Evolutionary conservation across 2,329 filamentous ascomycete genomes (phyloP), one percentile per base, ranked within the genome.

Genomic region (Davidsoniella neocaledoniae): DNA sequence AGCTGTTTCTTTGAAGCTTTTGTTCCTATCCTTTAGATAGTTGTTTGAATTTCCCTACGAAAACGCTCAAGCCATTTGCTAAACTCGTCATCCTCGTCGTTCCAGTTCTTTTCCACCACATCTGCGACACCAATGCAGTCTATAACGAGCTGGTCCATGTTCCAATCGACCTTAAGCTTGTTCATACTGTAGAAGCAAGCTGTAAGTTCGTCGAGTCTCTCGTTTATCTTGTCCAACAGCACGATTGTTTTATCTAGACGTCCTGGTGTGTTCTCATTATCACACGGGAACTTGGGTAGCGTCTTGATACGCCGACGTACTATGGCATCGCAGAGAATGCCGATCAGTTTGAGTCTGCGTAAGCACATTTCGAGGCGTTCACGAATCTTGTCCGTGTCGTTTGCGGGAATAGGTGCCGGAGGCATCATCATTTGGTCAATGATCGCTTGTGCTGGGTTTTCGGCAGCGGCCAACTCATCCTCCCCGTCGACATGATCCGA

Each of bases 121-220:
- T 75, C 70, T 0, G 73, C 70, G 0, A 71, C 73, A 0, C 63
- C 66, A 55, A 74, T 73, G 0, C 81, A 79, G 46, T 77, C 72
- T 1, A 68, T 64, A 53, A 79, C 77, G 57, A 79, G 80, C 39
- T 71, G 67, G 4, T 74, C 68, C 66, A 86, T 71, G 19, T 65
- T 65, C 5, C 63, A 61, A 56, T 79, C 77, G 42, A 83, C 81
- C 23, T 74, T 68, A 1, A 66, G 63, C 0, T 68, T 68, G 41
- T 82, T 73, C 16, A 83, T 64, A 10, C 81, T 75, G 66, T 93
- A 94, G 53, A 93, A 86, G 0, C 76, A 71, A 47, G 68, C 72
- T 0, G 83, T 82, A 7, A 88, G 62, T 36, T 86, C 79, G 38
- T 86, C 81, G 17, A 85, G 81, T 14, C 70, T 68, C 45, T 83